Percentiles rank a stretch among this genome's conserved stretches.
These are phyloP conservation scores for Starmerella sirachaensis DNA, from an alignment of 805 yeast species.

Conservation along the genomic window DNA sequence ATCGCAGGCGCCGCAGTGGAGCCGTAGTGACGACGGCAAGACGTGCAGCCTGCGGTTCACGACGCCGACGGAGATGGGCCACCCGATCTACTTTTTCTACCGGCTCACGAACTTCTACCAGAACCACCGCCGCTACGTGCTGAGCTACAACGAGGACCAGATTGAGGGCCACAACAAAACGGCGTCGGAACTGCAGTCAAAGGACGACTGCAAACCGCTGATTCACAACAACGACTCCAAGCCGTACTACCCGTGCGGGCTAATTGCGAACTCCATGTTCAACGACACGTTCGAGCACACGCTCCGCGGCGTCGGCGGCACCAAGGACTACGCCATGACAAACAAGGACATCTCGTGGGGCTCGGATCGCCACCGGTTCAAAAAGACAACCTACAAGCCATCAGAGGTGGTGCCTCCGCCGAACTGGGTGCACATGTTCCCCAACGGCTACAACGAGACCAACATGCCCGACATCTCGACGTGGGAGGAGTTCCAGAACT, in stretches of 20 bases:
- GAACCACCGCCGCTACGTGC: constrained; percentile 88
- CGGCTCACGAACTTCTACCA: constrained; percentile 82
- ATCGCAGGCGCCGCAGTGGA: constrained; percentile 53
- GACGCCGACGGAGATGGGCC: constrained; percentile 55
- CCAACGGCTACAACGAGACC: constrained; percentile 76
- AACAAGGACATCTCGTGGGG: constrained; percentile 72
- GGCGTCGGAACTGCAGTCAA: constrained; percentile 37
- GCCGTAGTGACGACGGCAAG: constrained; percentile 32
- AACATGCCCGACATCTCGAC: constrained; percentile 64
- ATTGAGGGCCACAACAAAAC: constrained; percentile 62
- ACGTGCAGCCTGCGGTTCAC: constrained; percentile 61
- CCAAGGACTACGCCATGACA: constrained; percentile 33
- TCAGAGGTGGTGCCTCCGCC: constrained; percentile 84
- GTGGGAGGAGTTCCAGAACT: constrained; percentile 82
- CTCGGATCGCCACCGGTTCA: constrained; percentile 59
- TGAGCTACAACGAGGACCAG: constrained; percentile 70
- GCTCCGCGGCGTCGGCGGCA: constrained; percentile 35
- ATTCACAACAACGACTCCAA: constrained; percentile 33
- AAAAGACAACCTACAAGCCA: constrained; percentile 56
- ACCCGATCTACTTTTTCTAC: constrained; percentile 70
- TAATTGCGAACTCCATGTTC: constrained; percentile 84
- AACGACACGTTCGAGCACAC: constrained; percentile 60
- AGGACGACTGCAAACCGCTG: constrained; percentile 53
- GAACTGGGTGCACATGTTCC: constrained; percentile 69
- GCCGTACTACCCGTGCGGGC: constrained; percentile 85